Conservation (phyloP, 2,329 filamentous ascomycete genomes). For the Verticillium isaacii region DNA sequence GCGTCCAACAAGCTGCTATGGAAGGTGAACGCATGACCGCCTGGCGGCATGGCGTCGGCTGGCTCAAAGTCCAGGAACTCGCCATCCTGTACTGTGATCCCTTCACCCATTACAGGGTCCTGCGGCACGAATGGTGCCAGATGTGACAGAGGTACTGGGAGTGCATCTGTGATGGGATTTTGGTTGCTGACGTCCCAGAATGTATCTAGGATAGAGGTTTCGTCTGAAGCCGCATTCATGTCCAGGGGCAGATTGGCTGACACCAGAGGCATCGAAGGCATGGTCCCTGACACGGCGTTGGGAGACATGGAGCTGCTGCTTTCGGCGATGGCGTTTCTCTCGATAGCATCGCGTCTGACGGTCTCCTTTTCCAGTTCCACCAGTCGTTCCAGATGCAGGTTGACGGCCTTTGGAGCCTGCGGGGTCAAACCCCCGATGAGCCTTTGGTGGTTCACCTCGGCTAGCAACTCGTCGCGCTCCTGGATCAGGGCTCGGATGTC, state of each 20-base stretch:
- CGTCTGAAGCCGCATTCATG: neutral
- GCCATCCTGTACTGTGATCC: neutral
- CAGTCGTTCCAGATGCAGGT: slow-evolving; percentile 2
- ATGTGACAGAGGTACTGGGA: neutral
- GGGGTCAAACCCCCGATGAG: slow-evolving; percentile 3
- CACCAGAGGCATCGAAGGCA: neutral
- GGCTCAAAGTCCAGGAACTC: neutral
- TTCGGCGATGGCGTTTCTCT: neutral
- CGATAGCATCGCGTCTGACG: neutral
- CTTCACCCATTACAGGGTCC: neutral
- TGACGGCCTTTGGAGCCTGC: neutral
- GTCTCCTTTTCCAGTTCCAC: slow-evolving; percentile 5
- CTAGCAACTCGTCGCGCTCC: slow-evolving; percentile 22
- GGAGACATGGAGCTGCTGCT: neutral
- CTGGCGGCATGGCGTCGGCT: neutral
- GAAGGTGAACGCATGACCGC: neutral
- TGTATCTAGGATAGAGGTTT: neutral
- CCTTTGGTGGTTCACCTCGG: slow-evolving; percentile 20
- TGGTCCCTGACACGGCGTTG: neutral
- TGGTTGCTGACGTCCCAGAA: neutral
- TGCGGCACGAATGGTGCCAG: neutral
- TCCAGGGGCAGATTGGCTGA: neutral
- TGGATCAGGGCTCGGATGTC: slow-evolving; percentile 13
- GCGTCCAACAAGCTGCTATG: neutral
- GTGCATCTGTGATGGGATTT: neutral